Conservation (phyloP, 208 protist species). For the Leishmania tarentolae region DNA sequence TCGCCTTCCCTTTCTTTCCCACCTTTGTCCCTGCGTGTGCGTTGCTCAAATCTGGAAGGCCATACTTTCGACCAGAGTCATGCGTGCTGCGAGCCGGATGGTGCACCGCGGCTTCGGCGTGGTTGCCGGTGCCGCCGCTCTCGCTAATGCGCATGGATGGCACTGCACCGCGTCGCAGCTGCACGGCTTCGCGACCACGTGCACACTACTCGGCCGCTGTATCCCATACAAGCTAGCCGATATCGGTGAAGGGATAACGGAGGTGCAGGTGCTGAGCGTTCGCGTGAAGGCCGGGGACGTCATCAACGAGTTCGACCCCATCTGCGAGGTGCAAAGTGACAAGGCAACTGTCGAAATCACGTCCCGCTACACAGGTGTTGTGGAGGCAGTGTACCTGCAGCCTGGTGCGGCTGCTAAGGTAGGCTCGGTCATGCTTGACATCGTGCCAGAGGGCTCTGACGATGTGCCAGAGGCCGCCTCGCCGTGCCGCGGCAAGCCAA, state of each 20-base stretch:
- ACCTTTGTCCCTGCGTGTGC: background rate
- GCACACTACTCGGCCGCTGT: background rate
- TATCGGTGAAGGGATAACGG: constrained; percentile 96
- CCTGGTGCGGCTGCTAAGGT: constrained; percentile 86
- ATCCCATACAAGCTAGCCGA: constrained; percentile 92
- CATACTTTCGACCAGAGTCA: background rate
- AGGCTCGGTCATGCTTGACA: constrained; percentile 87
- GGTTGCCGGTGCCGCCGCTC: background rate
- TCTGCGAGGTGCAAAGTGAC: constrained; percentile 96
- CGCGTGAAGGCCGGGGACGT: constrained; percentile 90
- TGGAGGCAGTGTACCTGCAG: constrained; percentile 85
- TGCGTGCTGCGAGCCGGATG: constrained; percentile 20
- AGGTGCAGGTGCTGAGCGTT: constrained; percentile 95
- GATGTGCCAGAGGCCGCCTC: background rate
- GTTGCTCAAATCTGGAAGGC: background rate
- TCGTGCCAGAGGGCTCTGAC: constrained; percentile 33
- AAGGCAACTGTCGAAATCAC: constrained; percentile 96
- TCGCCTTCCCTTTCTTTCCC: background rate
- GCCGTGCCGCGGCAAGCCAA: background rate
- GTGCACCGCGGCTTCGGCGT: constrained; percentile 8
- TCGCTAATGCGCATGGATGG: background rate
- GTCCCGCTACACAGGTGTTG: constrained; percentile 83
- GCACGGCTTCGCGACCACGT: background rate
- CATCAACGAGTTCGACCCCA: constrained; percentile 92
- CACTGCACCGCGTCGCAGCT: constrained; percentile 3